Conservation (phyloP, 1,284 basidiomycete genomes). For the Rhodotorula sp. region DNA sequence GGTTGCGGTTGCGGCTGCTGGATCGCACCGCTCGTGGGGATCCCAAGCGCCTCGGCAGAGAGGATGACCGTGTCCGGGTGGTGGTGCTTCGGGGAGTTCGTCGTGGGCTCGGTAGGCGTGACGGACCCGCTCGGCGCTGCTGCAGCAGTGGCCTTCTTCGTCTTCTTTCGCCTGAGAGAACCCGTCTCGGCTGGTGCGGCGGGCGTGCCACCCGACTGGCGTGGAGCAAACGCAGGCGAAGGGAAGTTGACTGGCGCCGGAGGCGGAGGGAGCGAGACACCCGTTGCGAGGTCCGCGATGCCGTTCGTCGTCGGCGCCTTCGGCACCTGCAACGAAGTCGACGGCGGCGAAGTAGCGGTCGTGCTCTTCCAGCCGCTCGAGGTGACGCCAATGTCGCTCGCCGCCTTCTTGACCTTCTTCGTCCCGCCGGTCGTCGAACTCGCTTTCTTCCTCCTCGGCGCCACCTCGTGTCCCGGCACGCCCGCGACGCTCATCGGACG, state of each 20-base stretch:
- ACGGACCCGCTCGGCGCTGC: background rate
- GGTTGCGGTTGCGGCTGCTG: constrained; percentile 2
- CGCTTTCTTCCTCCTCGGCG: constrained; percentile 21
- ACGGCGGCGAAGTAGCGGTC: no score
- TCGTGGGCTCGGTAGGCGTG: background rate
- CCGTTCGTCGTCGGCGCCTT: constrained; percentile 10
- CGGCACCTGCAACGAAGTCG: constrained; percentile 1
- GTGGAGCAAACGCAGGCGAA: background rate
- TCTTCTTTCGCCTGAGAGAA: constrained; percentile 32
- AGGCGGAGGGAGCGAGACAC: constrained; percentile 1
- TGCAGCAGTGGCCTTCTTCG: constrained; percentile 12
- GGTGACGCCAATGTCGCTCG: constrained; percentile 32
- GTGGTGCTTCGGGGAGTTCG: constrained; percentile 10
- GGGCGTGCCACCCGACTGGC: background rate
- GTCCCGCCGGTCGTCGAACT: background rate
- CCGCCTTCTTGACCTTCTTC: constrained; percentile 31
- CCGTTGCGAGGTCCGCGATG: constrained; percentile 12
- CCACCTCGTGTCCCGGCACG: background rate
- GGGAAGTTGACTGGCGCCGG: background rate
- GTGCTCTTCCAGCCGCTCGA: constrained; percentile 4
- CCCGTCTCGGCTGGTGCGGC: constrained; percentile 18
- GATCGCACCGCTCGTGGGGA: constrained; percentile 28
- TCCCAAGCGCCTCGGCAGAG: constrained; percentile 35
- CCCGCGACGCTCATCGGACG: constrained; percentile 3
- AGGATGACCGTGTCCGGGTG: constrained; percentile 23